Evolutionary conservation across 176 grass and related monocot genomes (phyloP).

Genomic region (Zea luxurians): DNA sequence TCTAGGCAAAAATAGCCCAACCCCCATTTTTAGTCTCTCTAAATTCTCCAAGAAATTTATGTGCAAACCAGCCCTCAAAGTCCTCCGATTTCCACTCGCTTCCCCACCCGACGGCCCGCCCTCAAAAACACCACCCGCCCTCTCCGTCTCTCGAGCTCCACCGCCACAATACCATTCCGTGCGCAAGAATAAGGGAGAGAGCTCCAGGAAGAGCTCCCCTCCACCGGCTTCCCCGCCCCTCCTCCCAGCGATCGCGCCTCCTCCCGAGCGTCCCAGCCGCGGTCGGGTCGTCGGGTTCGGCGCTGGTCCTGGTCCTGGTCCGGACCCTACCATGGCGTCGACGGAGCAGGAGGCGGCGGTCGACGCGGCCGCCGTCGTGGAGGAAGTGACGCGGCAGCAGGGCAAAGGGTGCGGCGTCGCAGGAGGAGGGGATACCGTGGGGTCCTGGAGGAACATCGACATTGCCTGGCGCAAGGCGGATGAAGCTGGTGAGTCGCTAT

Average conservation of each 20-base stretch:
- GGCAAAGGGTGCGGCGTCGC: slow-evolving; percentile 2
- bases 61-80: neutral
- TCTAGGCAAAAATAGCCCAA: slow-evolving; percentile 33
- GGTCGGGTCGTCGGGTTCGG: slow-evolving; percentile 30
- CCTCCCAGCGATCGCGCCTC: slow-evolving; percentile 14
- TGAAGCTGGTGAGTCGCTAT: slow-evolving; percentile 55
- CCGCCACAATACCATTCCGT: slow-evolving; percentile 21
- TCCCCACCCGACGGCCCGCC: neutral
- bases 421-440: slow-evolving; percentile 3
- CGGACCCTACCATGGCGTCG: slow-evolving; percentile 41
- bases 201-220: slow-evolving; percentile 24
- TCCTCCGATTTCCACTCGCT: slow-evolving; percentile 39
- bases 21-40: slow-evolving; percentile 52
- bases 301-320: slow-evolving; percentile 35
- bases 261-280: slow-evolving; percentile 15
- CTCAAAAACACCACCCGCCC: slow-evolving; percentile 44
- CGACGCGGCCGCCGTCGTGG: slow-evolving; percentile 37
- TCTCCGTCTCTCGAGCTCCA: slow-evolving; percentile 36
- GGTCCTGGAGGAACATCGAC: slow-evolving; percentile 37
- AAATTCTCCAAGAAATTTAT: slow-evolving; percentile 37
- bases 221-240: slow-evolving; percentile 13
- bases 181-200: neutral
- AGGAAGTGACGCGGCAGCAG: slow-evolving; percentile 25
- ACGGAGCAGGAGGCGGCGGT: slow-evolving; percentile 31
- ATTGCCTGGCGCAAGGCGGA: slow-evolving; percentile 63